These are phyloP conservation scores for Fusarium sororula DNA, from an alignment of 2,329 filamentous ascomycete species.

Conservation along the genomic window DNA sequence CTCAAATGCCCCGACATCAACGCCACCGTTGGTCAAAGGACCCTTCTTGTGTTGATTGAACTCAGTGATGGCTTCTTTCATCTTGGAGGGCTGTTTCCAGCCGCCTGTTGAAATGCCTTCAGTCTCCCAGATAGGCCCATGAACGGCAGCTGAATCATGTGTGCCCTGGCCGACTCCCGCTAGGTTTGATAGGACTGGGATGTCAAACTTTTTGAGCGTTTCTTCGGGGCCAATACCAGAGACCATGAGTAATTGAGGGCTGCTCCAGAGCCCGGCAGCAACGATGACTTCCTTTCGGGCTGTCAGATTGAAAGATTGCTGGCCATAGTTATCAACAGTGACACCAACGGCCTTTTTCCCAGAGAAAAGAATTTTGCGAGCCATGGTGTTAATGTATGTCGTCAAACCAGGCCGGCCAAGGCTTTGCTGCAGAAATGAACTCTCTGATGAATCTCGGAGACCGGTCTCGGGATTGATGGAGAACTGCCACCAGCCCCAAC, in stretches of 20 bases:
- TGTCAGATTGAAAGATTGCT: background rate
- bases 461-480: constrained; percentile 9
- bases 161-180: background rate
- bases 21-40: background rate
- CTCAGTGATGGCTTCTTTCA: background rate
- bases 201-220: background rate
- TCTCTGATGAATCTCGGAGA: constrained; percentile 3
- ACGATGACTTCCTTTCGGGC: background rate
- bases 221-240: background rate
- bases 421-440: background rate
- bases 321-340: background rate
- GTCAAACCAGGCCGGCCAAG: background rate
- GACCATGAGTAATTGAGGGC: background rate
- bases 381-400: background rate
- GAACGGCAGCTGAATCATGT: background rate
- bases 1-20: background rate
- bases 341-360: background rate
- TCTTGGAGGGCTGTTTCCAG: background rate
- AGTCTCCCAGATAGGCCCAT: background rate
- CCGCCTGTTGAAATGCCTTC: background rate
- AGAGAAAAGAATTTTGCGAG: background rate
- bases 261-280: background rate
- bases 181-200: background rate
- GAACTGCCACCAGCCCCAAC: constrained; percentile 14
- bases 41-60: background rate